A percentile compares a stretch with the other conserved stretches of the same genome.
Evolutionary conservation across 441 rosid species (phyloP).

Genomic region (Euphorbia corollata): DNA sequence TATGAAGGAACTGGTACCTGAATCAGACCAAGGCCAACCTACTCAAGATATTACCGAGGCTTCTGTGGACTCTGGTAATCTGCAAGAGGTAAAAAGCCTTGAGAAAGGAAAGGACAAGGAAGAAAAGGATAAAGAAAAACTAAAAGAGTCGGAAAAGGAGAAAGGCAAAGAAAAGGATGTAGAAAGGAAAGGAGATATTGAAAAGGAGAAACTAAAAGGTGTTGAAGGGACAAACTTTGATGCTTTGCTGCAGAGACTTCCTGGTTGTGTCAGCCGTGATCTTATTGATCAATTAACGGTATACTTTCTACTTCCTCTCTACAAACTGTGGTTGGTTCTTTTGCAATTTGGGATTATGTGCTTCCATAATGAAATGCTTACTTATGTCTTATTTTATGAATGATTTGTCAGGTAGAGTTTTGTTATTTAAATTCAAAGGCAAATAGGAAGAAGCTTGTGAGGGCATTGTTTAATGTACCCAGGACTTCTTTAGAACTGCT

Average conservation of each 20-base stretch:
- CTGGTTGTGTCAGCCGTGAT: conserved; percentile 93
- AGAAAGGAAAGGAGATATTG: conserved; percentile 70
- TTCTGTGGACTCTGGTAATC: conserved; percentile 48
- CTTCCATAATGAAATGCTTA: conserved; percentile 6
- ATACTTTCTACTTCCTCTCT: conserved; percentile 25
- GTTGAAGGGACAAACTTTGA: conserved; percentile 89
- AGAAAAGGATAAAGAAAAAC: conserved; percentile 74
- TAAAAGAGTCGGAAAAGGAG: conserved; percentile 59
- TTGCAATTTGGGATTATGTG: neutral
- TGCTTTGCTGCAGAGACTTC: conserved; percentile 90
- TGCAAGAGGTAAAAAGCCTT: conserved; percentile 46
- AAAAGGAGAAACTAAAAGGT: conserved; percentile 84
- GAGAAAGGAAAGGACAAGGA: conserved; percentile 83
- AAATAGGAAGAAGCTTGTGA: conserved; percentile 88
- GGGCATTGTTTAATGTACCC: conserved; percentile 91
- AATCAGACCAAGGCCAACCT: conserved; percentile 50
- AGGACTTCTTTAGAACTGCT: conserved; percentile 94
- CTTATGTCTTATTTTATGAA: conserved; percentile 9
- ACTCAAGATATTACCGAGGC: conserved; percentile 52
- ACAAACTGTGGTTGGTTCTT: conserved; percentile 10
- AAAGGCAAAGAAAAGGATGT: conserved; percentile 79
- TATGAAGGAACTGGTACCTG: conserved; percentile 62
- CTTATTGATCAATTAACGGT: conserved; percentile 96
- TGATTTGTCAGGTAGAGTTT: conserved; percentile 71
- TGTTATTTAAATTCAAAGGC: conserved; percentile 94